Base-by-base conservation (phyloP, 208 protist species). In the Leishmania tarentolae region DNA sequence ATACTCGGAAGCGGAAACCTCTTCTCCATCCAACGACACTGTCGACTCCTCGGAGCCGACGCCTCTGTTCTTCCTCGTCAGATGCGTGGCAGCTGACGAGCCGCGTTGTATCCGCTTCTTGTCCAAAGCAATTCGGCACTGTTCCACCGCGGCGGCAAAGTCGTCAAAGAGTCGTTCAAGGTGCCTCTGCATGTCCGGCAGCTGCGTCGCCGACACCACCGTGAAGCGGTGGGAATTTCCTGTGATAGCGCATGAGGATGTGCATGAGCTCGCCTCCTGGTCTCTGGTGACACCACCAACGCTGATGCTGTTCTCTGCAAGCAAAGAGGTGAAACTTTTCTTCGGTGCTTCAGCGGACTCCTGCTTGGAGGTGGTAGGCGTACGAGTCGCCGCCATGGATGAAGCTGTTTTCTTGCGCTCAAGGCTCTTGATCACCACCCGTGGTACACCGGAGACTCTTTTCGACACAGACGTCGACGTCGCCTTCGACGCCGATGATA, bases 101-200 rank as follows among this genome's bases (percentile, higher is more conserved):
- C 76, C 50, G 42, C 57, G 57, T 21, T 28, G 31, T 3, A 47
- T 19, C 59, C 47, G 63, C 37, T 86, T 77, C 65, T 79, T 71
- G 46, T 74, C 74, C 73, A 82, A 6, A 24, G 82, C 74, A 31
- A 46, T 40, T 5, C 78, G 77, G 56, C 78, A 82, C 63, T 82
- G 77, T 63, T 82, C 82, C 3, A 86, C 46, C 8, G 82, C 82
- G 0, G 74, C 73, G 1, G 73, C 65, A 52, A 86, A 86, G 63
- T 86, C 82, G 28, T 82, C 78, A 24, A 86, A 61, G 53, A 86
- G 66, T 8, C 31, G n/a, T 47, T 74, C 71, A 9, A 86, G 63
- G 40, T 65, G 65, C 65, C 72, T 31, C 40, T 71, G 75, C 19
- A 69, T 79, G 7, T 71, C 82, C 3, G 74, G 37, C 15, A 86